These are phyloP conservation scores for Alternaria tenuissima DNA, from an alignment of 2,329 filamentous ascomycete species.

Conservation along the genomic window DNA sequence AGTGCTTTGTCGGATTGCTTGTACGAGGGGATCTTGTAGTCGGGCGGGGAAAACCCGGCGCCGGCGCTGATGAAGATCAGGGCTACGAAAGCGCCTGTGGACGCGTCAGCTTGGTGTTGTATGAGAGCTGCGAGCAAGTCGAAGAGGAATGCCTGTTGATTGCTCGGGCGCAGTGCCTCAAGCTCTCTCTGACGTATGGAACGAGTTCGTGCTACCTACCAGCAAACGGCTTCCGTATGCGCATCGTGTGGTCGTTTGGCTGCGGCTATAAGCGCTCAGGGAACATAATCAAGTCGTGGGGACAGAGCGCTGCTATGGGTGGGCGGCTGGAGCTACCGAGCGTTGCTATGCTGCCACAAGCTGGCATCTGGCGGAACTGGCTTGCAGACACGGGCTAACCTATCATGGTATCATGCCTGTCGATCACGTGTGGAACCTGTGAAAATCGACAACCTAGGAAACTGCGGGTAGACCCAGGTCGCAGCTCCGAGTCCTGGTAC, in stretches of 20 bases:
- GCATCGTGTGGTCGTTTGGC: slow-evolving; percentile 6
- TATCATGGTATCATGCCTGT: neutral
- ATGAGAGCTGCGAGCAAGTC: neutral
- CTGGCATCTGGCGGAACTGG: slow-evolving; percentile 18
- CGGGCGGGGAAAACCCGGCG: slow-evolving; percentile 72
- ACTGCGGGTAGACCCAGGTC: slow-evolving; percentile 9
- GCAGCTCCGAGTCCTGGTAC: slow-evolving; percentile 2
- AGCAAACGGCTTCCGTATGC: slow-evolving; percentile 21
- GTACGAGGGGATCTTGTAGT: slow-evolving; percentile 63
- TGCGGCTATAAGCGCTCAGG: slow-evolving; percentile 1
- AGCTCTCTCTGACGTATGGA: slow-evolving; percentile 7
- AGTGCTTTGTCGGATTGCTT: slow-evolving; percentile 84
- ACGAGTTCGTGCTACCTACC: slow-evolving; percentile 11
- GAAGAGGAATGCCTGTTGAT: neutral
- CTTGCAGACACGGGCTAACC: slow-evolving; percentile 5
- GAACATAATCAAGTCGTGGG: slow-evolving; percentile 2
- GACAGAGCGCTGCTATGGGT: slow-evolving; percentile 5
- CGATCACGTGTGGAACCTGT: slow-evolving; percentile 23
- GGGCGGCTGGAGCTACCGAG: slow-evolving; percentile 10
- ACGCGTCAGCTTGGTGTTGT: slow-evolving; percentile 1
- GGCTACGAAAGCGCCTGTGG: slow-evolving; percentile 58
- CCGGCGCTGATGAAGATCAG: slow-evolving; percentile 72
- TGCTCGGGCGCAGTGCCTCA: neutral
- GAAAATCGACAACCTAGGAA: slow-evolving; percentile 19
- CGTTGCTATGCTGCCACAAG: slow-evolving; percentile 14